These are phyloP conservation scores for Alternaria consortialis DNA, from an alignment of 2,329 filamentous ascomycete species.

Conservation along the genomic window DNA sequence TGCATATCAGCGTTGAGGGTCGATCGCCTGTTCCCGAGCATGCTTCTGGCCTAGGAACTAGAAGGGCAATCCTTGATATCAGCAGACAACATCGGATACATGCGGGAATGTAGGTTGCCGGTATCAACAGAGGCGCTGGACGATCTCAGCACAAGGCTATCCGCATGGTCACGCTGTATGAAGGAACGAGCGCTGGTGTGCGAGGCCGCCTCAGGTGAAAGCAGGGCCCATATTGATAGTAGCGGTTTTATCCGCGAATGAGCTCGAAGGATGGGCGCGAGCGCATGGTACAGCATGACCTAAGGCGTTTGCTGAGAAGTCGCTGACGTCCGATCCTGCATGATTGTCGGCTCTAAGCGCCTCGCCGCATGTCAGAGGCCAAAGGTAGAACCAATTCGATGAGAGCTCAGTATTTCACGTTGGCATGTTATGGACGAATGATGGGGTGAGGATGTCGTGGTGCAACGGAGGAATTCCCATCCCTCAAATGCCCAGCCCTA, in stretches of 20 bases:
- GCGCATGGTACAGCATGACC: slow-evolving; percentile 4
- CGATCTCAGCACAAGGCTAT: slow-evolving; percentile 1
- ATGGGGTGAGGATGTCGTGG: background rate
- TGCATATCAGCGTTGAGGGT: background rate
- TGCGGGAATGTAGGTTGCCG: background rate
- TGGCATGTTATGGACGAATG: background rate
- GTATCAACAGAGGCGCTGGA: background rate
- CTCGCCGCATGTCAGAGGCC: background rate
- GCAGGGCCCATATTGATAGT: background rate
- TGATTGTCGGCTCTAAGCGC: background rate
- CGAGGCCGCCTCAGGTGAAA: background rate
- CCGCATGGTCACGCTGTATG: background rate
- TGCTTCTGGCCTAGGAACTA: background rate
- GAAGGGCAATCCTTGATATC: background rate
- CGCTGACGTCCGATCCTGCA: slow-evolving; percentile 4
- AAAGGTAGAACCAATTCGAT: background rate
- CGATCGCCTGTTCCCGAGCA: background rate
- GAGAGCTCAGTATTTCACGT: background rate
- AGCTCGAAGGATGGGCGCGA: background rate
- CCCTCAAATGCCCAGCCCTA: background rate
- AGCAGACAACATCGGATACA: slow-evolving; percentile 4
- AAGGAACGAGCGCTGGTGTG: background rate
- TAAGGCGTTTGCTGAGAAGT: slow-evolving; percentile 9
- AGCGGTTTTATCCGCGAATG: slow-evolving; percentile 8
- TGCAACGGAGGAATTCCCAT: slow-evolving; percentile 7